Percentiles rank a stretch among this genome's conserved stretches.
phyloP scores from a whole-genome alignment of 345 rosid genomes.

The Ceriops decandra region DNA sequence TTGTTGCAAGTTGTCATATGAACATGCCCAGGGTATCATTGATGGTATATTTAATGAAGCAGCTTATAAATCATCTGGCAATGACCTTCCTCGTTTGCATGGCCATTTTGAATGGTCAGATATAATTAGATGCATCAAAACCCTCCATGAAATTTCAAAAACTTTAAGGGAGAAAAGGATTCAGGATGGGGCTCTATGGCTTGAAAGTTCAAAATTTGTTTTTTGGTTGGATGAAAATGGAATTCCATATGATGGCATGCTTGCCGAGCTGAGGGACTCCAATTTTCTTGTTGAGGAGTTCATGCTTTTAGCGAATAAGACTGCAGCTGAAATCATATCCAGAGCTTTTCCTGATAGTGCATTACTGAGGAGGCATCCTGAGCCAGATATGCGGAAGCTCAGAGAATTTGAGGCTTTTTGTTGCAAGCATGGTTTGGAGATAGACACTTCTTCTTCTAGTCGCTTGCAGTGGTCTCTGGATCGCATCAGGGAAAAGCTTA shows the following conservation, averaged over 20 bases:
- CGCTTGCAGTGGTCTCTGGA: constrained; percentile 55
- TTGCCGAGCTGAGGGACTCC: constrained; percentile 43
- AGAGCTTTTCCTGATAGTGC: constrained; percentile 79
- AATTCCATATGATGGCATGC: constrained; percentile 56
- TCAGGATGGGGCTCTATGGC: constrained; percentile 64
- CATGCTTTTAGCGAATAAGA: constrained; percentile 85
- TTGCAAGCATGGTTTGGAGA: constrained; percentile 58
- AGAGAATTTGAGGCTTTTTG: constrained; percentile 81
- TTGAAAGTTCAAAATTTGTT: constrained; percentile 54
- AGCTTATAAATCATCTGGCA: constrained; percentile 22
- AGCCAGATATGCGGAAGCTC: constrained; percentile 78
- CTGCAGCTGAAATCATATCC: constrained; percentile 83
- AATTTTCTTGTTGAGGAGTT: constrained; percentile 84
- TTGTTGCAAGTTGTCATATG: constrained; percentile 90
- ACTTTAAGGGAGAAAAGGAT: constrained; percentile 56
- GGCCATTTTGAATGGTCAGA: constrained; percentile 68
- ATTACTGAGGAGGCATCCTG: constrained; percentile 80
- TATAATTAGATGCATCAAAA: constrained; percentile 48
- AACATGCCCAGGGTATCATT: constrained; percentile 64
- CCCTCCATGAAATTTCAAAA: constrained; percentile 59
- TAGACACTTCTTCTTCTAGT: constrained; percentile 76
- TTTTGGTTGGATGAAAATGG: constrained; percentile 68
- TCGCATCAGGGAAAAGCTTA: constrained; percentile 51
- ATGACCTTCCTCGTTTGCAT: constrained; percentile 47
- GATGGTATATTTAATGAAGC: constrained; percentile 35